phyloP scores from a whole-genome alignment of 2,329 filamentous ascomycete genomes.

The Sarocladium brachiariae region DNA sequence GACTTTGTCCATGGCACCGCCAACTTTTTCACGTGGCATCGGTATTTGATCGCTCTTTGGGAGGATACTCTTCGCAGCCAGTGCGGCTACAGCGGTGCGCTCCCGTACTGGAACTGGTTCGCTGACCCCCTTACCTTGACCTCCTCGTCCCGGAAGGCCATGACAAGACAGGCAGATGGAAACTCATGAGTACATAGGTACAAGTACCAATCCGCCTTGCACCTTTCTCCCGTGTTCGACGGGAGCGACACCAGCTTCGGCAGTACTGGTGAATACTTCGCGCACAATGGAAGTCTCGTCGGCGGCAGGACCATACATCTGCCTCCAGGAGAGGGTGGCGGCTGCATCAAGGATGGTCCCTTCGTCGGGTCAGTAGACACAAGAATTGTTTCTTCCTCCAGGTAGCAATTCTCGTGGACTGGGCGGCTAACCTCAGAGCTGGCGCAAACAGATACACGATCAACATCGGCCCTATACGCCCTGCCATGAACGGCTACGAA shows the following conservation, averaged over 20 bases:
- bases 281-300: constrained; percentile 17
- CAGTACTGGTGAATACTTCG: constrained; percentile 29
- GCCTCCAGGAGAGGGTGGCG: constrained; percentile 28
- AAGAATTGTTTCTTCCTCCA: background rate
- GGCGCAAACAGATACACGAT: constrained; percentile 16
- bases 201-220: constrained; percentile 6
- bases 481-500: constrained; percentile 12
- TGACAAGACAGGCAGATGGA: background rate
- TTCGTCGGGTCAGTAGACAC: constrained; percentile 1
- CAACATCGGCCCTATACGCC: constrained; percentile 22
- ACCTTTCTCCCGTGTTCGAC: constrained; percentile 31
- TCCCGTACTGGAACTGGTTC: constrained; percentile 31
- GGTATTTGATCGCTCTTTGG: constrained; percentile 13
- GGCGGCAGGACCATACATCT: constrained; percentile 21
- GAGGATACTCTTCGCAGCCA: constrained; percentile 14
- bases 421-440: background rate
- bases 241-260: constrained; percentile 31
- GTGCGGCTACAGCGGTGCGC: constrained; percentile 14
- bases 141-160: background rate
- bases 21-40: constrained; percentile 14
- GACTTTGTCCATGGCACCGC: constrained; percentile 12
- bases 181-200: background rate
- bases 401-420: background rate
- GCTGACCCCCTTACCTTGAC: constrained; percentile 5
- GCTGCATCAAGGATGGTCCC: constrained; percentile 15